These are phyloP conservation scores for Linum usitatissimum DNA, from an alignment of 345 rosid species.

Conservation along the genomic window DNA sequence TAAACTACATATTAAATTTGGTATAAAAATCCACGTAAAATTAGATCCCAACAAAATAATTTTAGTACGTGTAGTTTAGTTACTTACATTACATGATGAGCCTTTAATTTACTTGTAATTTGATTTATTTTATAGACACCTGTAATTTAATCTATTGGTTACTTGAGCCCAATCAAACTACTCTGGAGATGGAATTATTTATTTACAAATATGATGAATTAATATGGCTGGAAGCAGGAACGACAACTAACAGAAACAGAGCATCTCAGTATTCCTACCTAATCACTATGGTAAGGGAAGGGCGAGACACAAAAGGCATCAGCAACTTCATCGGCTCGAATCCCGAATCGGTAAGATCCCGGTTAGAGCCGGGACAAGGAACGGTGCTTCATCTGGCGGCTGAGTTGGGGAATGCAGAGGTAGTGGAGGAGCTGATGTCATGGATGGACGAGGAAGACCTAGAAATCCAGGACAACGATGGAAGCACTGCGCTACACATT, in stretches of 20 bases:
- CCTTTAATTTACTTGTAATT: too few relatives aligned
- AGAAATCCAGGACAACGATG: constrained; percentile 6
- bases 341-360: constrained; percentile 2
- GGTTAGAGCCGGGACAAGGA: neutral
- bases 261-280: neutral
- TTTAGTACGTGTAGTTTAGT: too few relatives aligned
- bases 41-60: too few relatives aligned
- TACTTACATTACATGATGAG: too few relatives aligned
- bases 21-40: too few relatives aligned
- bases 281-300: neutral
- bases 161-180: too few relatives aligned
- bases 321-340: neutral
- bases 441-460: neutral
- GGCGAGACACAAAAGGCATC: neutral
- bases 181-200: too few relatives aligned
- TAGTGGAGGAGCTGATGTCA: constrained; percentile 15
- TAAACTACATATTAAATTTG: too few relatives aligned
- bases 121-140: too few relatives aligned
- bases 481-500: constrained; percentile 13
- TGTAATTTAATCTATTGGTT: too few relatives aligned
- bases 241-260: neutral
- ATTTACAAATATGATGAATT: too few relatives aligned
- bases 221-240: neutral
- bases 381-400: constrained; percentile 19
- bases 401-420: constrained; percentile 7